Evolutionary conservation across 2,329 filamentous ascomycete genomes (phyloP).

Genomic region (Colletotrichum spinosum): DNA sequence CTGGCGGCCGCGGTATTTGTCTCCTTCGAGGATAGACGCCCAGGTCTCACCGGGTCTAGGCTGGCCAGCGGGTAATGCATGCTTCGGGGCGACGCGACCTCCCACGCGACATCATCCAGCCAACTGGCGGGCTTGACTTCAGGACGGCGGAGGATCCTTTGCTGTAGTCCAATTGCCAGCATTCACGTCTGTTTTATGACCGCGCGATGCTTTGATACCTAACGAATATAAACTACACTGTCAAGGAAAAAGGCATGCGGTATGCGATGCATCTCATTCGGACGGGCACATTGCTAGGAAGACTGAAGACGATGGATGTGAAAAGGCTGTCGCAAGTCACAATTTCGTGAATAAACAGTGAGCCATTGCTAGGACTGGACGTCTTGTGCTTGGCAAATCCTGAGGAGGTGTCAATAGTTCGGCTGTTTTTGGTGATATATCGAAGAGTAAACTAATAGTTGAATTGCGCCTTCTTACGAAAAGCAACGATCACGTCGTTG

Average conservation of each 20-base stretch:
- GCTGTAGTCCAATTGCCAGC: slow-evolving; percentile 28
- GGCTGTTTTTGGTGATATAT: too few species aligned
- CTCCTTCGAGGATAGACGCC: slow-evolving; percentile 31
- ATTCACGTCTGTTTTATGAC: slow-evolving; percentile 25
- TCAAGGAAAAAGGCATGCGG: slow-evolving; percentile 22
- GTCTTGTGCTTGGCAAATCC: too few species aligned
- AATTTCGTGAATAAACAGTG: too few species aligned
- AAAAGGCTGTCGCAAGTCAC: slow-evolving; percentile 1
- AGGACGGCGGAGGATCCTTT: slow-evolving; percentile 13
- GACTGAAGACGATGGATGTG: slow-evolving; percentile 22
- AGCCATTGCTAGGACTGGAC: too few species aligned
- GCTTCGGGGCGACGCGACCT: slow-evolving; percentile 15
- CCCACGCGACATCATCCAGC: slow-evolving; percentile 17
- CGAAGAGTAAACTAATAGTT: too few species aligned
- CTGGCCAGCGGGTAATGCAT: slow-evolving; percentile 19
- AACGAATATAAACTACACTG: slow-evolving; percentile 32
- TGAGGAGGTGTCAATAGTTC: too few species aligned
- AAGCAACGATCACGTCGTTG: too few species aligned
- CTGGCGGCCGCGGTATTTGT: slow-evolving; percentile 15
- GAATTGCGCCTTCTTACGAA: too few species aligned
- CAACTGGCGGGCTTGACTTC: slow-evolving; percentile 17
- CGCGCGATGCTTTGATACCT: slow-evolving; percentile 28
- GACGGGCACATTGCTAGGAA: slow-evolving; percentile 33
- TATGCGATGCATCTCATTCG: slow-evolving; percentile 23
- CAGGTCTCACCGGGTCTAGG: slow-evolving; percentile 16